These are phyloP conservation scores for Lepidium aucheri DNA, from an alignment of 345 rosid species.

Conservation along the genomic window DNA sequence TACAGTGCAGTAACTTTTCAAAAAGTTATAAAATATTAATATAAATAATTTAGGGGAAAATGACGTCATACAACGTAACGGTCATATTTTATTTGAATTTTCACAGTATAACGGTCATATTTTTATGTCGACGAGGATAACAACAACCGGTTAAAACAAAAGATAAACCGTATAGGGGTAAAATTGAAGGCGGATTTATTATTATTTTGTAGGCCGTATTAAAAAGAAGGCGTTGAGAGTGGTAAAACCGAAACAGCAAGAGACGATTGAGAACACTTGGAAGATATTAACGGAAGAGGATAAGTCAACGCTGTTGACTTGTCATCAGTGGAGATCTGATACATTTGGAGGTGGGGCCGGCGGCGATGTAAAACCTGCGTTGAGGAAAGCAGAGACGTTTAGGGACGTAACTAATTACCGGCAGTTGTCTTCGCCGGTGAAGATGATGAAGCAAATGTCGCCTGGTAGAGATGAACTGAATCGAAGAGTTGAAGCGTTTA, in stretches of 20 bases:
- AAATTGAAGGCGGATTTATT: neutral
- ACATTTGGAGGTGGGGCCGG: neutral
- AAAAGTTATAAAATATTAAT: neutral
- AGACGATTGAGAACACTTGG: neutral
- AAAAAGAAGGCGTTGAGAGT: conserved; percentile 8
- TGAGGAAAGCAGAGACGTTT: conserved; percentile 60
- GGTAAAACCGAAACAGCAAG: conserved; percentile 15
- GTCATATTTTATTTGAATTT: conserved; percentile 5
- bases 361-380: neutral
- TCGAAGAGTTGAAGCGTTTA: conserved; percentile 71
- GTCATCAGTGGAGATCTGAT: conserved; percentile 42
- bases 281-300: conserved; percentile 27
- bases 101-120: neutral
- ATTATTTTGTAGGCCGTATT: neutral
- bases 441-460: conserved; percentile 44
- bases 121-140: neutral
- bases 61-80: conserved; percentile 14
- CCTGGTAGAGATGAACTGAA: conserved; percentile 73
- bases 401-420: conserved; percentile 47
- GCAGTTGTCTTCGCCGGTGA: conserved; percentile 28
- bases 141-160: too few species aligned
- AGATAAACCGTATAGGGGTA: neutral
- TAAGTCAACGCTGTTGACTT: conserved; percentile 40
- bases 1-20: neutral
- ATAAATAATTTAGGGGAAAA: neutral